phyloP scores from a whole-genome alignment of 2,329 filamentous ascomycete genomes.

The Colletotrichum scovillei region DNA sequence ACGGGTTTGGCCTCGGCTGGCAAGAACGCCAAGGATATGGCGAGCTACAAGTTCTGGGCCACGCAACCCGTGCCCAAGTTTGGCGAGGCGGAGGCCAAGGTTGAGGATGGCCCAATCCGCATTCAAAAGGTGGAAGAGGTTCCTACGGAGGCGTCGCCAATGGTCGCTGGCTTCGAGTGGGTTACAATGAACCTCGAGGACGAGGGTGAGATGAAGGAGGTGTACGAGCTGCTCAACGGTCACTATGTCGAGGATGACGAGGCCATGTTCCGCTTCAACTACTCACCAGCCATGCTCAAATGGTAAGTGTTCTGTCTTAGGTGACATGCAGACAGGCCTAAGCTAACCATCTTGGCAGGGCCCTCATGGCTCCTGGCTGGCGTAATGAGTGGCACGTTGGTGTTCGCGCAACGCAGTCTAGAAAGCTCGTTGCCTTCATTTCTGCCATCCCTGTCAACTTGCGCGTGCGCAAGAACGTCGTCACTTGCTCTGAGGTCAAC shows the following conservation, averaged over 20 bases:
- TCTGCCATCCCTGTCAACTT: conserved; percentile 90
- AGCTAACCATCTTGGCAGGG: conserved; percentile 64
- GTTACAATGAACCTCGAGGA: conserved; percentile 87
- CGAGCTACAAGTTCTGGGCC: conserved; percentile 97
- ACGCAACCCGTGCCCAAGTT: conserved; percentile 96
- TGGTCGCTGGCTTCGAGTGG: conserved; percentile 93
- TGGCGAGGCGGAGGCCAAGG: conserved; percentile 64
- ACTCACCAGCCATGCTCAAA: conserved; percentile 87
- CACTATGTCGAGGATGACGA: conserved; percentile 99
- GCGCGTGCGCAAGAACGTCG: conserved; percentile 78
- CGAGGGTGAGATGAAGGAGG: conserved; percentile 83
- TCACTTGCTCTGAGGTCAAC: conserved; percentile 93
- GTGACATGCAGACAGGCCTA: neutral
- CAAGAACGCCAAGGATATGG: conserved; percentile 97
- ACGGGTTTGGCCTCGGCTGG: conserved; percentile 80
- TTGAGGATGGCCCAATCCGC: conserved; percentile 86
- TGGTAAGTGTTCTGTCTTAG: conserved; percentile 69
- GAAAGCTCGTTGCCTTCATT: conserved; percentile 94
- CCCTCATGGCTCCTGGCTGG: conserved; percentile 95
- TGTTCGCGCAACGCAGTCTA: conserved; percentile 84
- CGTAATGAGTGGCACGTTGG: conserved; percentile 94
- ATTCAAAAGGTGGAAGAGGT: conserved; percentile 83
- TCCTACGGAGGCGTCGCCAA: conserved; percentile 77
- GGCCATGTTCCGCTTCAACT: conserved; percentile 98
- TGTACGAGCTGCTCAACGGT: conserved; percentile 89